These are phyloP conservation scores for Sarcocystis neurona DNA, from an alignment of 169 alveolate species.

Conservation along the genomic window DNA sequence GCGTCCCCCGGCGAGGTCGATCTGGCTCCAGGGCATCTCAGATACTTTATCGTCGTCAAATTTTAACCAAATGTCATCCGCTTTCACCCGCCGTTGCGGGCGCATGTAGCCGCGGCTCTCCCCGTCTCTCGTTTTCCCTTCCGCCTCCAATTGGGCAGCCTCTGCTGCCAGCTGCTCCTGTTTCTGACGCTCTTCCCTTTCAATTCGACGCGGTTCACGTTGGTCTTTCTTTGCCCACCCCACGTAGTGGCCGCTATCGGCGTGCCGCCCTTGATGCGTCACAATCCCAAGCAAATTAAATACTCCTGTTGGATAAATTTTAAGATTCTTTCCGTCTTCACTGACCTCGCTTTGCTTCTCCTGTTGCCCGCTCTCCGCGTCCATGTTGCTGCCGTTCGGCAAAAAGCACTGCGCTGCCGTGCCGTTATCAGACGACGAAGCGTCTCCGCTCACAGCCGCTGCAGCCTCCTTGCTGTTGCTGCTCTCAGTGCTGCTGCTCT, in stretches of 20 bases:
- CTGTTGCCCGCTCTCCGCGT: too few relatives aligned
- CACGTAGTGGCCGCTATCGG: slow-evolving; percentile 97
- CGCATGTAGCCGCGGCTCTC: neutral
- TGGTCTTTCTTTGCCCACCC: slow-evolving; percentile 87
- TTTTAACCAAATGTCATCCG: slow-evolving; percentile 77
- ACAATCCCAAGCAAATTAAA: slow-evolving; percentile 92
- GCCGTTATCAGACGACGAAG: too few relatives aligned
- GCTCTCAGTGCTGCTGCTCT: neutral
- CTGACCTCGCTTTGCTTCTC: neutral
- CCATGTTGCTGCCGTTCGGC: slow-evolving; percentile 21
- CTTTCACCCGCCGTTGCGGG: slow-evolving; percentile 28
- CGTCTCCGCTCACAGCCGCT: too few relatives aligned
- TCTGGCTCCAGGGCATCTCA: slow-evolving; percentile 76
- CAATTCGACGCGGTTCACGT: slow-evolving; percentile 13
- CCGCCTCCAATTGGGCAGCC: neutral
- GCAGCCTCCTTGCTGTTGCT: neutral
- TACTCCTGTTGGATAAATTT: slow-evolving; percentile 78
- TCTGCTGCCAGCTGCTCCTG: neutral
- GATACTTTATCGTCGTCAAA: slow-evolving; percentile 88
- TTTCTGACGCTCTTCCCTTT: slow-evolving; percentile 18
- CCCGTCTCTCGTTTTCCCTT: slow-evolving; percentile 8
- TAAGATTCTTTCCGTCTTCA: neutral
- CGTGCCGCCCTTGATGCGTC: slow-evolving; percentile 97
- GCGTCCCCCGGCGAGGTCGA: slow-evolving; percentile 89
- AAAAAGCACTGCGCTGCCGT: neutral